These are phyloP conservation scores for Arthrobotrys pseudoclavata DNA, from an alignment of 2,329 filamentous ascomycete genomes.

Conservation along the genomic window DNA sequence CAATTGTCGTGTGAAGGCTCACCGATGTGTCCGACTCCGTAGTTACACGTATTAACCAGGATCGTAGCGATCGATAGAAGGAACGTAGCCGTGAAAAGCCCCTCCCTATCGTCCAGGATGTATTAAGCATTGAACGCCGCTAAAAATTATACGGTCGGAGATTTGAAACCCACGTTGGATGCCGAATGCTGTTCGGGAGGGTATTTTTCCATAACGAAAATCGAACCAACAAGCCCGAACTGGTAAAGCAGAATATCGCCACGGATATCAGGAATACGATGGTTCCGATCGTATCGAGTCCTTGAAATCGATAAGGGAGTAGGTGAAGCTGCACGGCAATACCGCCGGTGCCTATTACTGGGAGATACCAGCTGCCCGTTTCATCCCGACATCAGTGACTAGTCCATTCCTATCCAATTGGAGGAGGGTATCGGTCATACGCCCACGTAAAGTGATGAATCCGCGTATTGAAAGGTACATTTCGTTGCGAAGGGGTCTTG, in stretches of 20 bases:
- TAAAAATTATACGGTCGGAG: not conserved
- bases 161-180: constrained; percentile 46
- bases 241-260: constrained; percentile 46
- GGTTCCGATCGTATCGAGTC: constrained; percentile 51
- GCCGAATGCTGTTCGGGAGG: constrained; percentile 50
- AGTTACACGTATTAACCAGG: constrained; percentile 54
- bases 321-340: constrained; percentile 51
- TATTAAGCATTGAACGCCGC: not conserved
- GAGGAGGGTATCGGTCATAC: constrained; percentile 16
- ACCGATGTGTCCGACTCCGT: constrained; percentile 43
- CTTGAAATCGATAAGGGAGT: constrained; percentile 47
- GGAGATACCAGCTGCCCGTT: constrained; percentile 49
- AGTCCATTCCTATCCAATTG: not conserved
- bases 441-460: constrained; percentile 58
- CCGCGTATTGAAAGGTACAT: constrained; percentile 45
- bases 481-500: constrained; percentile 44
- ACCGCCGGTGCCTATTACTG: constrained; percentile 52
- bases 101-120: constrained; percentile 21
- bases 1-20: constrained; percentile 44
- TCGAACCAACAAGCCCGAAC: constrained; percentile 25
- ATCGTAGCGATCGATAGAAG: constrained; percentile 47
- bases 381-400: constrained; percentile 4
- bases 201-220: constrained; percentile 48
- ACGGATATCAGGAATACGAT: constrained; percentile 54
- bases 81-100: constrained; percentile 44